Percentiles rank a stretch among this genome's conserved stretches.
phyloP scores from a whole-genome alignment of 1,139 yeast species.

The Debaryomyces singareniensis region DNA sequence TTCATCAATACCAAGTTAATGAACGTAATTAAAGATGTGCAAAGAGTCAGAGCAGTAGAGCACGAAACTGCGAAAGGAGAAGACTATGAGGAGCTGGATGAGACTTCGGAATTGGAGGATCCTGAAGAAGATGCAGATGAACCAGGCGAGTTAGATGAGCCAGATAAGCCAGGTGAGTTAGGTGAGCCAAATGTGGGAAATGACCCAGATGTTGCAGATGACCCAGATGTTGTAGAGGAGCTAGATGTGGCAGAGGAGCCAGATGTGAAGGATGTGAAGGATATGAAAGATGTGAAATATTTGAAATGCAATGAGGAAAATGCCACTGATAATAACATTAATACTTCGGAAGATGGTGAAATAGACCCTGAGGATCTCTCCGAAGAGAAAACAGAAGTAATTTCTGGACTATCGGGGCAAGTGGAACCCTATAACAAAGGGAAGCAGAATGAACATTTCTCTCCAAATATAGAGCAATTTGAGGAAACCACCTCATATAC shows the following conservation, averaged over 20 bases:
- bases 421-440: too few species aligned
- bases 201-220: constrained; percentile 8
- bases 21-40: constrained; percentile 25
- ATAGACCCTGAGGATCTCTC: too few species aligned
- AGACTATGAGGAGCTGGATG: constrained; percentile 9
- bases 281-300: too few species aligned
- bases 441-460: too few species aligned
- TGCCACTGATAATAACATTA: too few species aligned
- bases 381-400: too few species aligned
- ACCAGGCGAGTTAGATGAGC: constrained; percentile 7
- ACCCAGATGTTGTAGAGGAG: constrained; percentile 4
- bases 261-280: too few species aligned
- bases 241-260: constrained; percentile 5
- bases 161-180: too few species aligned
- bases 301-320: constrained; percentile 6
- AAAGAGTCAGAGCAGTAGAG: constrained; percentile 20
- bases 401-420: too few species aligned
- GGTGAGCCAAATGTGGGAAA: constrained; percentile 9
- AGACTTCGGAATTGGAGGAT: constrained; percentile 5
- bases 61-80: constrained; percentile 16
- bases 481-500: too few species aligned
- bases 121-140: constrained; percentile 8
- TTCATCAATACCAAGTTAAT: constrained; percentile 29
- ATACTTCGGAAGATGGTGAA: too few species aligned
- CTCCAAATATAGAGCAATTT: too few species aligned